Percentiles rank a stretch among this genome's conserved stretches.
phyloP scores from a whole-genome alignment of 176 grass and related monocot genomes.

The Juncus inflexus region DNA sequence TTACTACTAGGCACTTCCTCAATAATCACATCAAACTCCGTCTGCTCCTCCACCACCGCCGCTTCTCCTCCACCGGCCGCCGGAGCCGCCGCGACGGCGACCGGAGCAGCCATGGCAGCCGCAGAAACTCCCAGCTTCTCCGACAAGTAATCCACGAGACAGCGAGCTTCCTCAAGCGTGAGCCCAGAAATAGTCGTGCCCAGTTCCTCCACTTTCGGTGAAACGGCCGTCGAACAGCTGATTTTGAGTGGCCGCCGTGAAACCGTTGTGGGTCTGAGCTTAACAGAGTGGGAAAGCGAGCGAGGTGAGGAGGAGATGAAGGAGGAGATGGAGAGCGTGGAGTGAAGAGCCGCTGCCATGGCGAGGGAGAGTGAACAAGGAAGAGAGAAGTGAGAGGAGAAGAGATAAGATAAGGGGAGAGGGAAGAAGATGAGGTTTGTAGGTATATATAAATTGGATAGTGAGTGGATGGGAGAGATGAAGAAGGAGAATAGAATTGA shows the following conservation, averaged over 20 bases:
- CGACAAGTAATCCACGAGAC: constrained; percentile 70
- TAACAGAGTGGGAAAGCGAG: not conserved
- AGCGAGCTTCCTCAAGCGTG: constrained; percentile 75
- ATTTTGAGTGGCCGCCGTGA: constrained; percentile 26
- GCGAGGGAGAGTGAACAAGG: not conserved
- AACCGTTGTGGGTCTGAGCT: not conserved
- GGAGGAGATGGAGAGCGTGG: constrained; percentile 48
- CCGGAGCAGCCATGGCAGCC: constrained; percentile 52
- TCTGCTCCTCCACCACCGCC: constrained; percentile 47
- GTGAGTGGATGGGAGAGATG: too few relatives aligned
- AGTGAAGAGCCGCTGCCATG: constrained; percentile 48
- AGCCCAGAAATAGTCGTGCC: constrained; percentile 63
- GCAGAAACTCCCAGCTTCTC: constrained; percentile 75
- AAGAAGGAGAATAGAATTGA: too few relatives aligned
- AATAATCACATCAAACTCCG: constrained; percentile 81
- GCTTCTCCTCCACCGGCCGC: constrained; percentile 31
- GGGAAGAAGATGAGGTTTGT: not conserved
- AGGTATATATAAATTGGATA: constrained; percentile 10
- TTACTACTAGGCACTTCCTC: constrained; percentile 74
- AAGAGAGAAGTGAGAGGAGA: not conserved
- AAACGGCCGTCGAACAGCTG: constrained; percentile 36
- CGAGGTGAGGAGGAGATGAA: constrained; percentile 29
- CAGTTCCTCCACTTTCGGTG: constrained; percentile 61
- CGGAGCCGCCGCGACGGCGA: constrained; percentile 32
- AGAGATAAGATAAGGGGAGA: constrained; percentile 17